Evolutionary conservation across 495 filamentous ascomycete genomes (phyloP).

Genomic region (Podospora appendiculata): DNA sequence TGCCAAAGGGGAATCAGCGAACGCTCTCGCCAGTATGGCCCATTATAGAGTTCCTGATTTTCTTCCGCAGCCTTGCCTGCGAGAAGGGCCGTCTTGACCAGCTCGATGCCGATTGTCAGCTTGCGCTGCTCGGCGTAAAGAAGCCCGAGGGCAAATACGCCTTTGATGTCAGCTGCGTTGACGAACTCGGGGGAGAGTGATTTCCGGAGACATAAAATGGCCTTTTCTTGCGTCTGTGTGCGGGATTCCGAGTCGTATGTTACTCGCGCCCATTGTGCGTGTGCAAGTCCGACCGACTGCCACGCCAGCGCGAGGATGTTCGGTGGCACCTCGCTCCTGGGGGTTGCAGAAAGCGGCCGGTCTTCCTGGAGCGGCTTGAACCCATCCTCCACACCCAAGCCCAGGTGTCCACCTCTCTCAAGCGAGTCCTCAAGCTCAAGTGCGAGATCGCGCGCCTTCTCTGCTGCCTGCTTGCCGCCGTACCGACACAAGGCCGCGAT

Average conservation of each 20-base stretch:
- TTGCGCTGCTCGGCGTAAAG: slow-evolving; percentile 76
- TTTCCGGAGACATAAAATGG: slow-evolving; percentile 62
- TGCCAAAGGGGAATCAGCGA: slow-evolving; percentile 72
- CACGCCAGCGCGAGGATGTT: slow-evolving; percentile 58
- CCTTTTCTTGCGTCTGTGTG: slow-evolving; percentile 60
- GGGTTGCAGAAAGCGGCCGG: slow-evolving; percentile 10
- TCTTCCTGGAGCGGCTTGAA: slow-evolving; percentile 3
- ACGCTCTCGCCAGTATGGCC: slow-evolving; percentile 42
- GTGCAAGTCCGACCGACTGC: slow-evolving; percentile 71
- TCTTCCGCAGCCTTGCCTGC: slow-evolving; percentile 32
- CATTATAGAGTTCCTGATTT: slow-evolving; percentile 26
- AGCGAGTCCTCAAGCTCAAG: slow-evolving; percentile 57
- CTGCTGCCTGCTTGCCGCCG: slow-evolving; percentile 62
- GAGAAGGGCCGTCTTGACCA: slow-evolving; percentile 54
- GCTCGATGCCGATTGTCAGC: slow-evolving; percentile 65
- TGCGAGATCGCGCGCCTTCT: slow-evolving; percentile 65
- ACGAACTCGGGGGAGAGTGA: slow-evolving; percentile 59
- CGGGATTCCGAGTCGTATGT: slow-evolving; percentile 66
- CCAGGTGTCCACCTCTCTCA: slow-evolving; percentile 21
- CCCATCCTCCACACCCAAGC: slow-evolving; percentile 26
- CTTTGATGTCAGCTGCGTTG: slow-evolving; percentile 55
- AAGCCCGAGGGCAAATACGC: slow-evolving; percentile 70
- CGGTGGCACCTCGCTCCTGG: slow-evolving; percentile 31
- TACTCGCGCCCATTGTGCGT: slow-evolving; percentile 76
- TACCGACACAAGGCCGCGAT: slow-evolving; percentile 76